Base-by-base conservation (phyloP, 257 asterid species). In the Jacaranda copaia region DNA sequence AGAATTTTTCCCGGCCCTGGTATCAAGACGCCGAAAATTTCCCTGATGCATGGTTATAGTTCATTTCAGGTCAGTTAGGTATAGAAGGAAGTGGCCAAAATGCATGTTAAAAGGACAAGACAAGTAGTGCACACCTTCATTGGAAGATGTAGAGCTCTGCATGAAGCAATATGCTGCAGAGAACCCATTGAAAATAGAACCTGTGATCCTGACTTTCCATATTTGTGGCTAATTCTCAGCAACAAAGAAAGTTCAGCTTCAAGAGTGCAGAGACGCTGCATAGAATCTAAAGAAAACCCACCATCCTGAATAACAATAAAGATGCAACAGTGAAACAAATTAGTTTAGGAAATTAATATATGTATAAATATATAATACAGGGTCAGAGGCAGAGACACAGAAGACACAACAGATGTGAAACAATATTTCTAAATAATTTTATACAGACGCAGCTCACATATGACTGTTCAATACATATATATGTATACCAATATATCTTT, bases 141-240 rank as follows among this genome's bases (percentile, higher is more conserved):
- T 82, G 91, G 96, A 83, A 89, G 82, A 75, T 81, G 89, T 59
- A 96, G 83, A 71, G 91, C 97, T 81, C 78, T 86, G 84, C 97
- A 93, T 38, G 93, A 85, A 67, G 95, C 80, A 81, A 96, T 83
- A 76, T 90, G 92, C 86, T 93, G 97, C 73, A 90, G 79, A 61
- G 93, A 89, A 71, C 96, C 96, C 97, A 93, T 93, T 57, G 99
- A 91, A 73, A 91, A 93, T n/a, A 93, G 86, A 83, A 86, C 95
- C 80, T 93, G 97, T 64, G 97, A 84, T 18, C 98, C 97, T 49
- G 96, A 85, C 79, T 90, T 93, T 58, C 99, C 97, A 65, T 91
- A 93, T 75, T 90, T 90, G 85, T 96, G 94, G 86, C 97, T 90
- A 74, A 96, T 90, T 84, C 97, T 89, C 77, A 96, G 86, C 65